phyloP scores from a whole-genome alignment of 139 green algal species.

The Closterium sp. region DNA sequence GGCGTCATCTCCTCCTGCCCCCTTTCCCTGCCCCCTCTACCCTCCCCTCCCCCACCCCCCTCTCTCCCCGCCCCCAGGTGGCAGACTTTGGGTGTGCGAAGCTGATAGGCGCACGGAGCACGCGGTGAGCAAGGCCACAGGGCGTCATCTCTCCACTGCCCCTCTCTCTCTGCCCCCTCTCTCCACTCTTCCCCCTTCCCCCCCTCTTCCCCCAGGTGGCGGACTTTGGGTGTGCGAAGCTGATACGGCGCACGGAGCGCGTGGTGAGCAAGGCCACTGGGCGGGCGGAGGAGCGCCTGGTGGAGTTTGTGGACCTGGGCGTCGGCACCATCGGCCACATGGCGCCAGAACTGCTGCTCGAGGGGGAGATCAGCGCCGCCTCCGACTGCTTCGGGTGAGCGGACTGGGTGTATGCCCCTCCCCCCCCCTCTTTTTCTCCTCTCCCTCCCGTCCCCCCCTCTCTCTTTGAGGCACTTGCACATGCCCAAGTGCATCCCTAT shows the following conservation, averaged over 20 bases:
- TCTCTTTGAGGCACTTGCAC: neutral
- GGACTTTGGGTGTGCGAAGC: constrained; percentile 23
- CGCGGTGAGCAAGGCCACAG: too few species aligned
- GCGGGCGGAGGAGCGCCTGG: neutral
- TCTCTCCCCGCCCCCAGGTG: too few species aligned
- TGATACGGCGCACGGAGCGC: neutral
- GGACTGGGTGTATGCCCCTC: too few species aligned
- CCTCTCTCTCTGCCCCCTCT: neutral
- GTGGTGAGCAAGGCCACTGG: neutral
- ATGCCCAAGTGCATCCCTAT: too few species aligned
- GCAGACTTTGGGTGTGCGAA: too few species aligned
- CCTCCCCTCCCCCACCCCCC: neutral
- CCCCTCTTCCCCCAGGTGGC: neutral
- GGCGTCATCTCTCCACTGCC: neutral
- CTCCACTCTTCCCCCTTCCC: neutral
- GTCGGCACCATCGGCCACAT: constrained; percentile 27
- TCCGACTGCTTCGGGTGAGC: constrained; percentile 20
- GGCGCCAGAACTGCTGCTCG: constrained; percentile 13
- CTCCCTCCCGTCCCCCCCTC: too few species aligned
- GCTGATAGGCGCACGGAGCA: too few species aligned
- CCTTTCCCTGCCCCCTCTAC: neutral
- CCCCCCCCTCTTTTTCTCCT: too few species aligned
- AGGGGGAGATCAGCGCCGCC: constrained; percentile 20
- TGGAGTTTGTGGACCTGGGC: constrained; percentile 27
- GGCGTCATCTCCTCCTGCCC: neutral